These are phyloP conservation scores for Phialophora chinensis DNA, from an alignment of 2,329 filamentous ascomycete genomes.

Conservation along the genomic window DNA sequence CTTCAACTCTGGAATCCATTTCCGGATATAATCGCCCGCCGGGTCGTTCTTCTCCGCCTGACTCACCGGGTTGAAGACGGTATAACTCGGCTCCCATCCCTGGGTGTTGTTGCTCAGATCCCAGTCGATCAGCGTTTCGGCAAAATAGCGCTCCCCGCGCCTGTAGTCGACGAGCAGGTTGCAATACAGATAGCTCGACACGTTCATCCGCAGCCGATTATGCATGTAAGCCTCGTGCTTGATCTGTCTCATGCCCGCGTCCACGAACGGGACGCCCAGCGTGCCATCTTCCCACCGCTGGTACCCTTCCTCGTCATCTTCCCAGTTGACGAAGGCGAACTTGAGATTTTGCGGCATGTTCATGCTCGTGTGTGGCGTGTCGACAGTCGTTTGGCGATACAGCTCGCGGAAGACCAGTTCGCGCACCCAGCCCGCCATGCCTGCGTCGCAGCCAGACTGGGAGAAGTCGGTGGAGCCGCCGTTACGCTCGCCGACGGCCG, in stretches of 20 bases:
- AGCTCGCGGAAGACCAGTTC: conserved; percentile 60
- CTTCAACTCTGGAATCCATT: conserved; percentile 74
- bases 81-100: conserved; percentile 59
- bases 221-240: conserved; percentile 59
- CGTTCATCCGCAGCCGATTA: conserved; percentile 59
- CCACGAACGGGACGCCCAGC: conserved; percentile 58
- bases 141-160: conserved; percentile 58
- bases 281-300: conserved; percentile 56
- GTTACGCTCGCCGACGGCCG: conserved; percentile 51
- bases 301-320: conserved; percentile 58
- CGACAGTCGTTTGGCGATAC: conserved; percentile 56
- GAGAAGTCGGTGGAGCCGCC: conserved; percentile 52
- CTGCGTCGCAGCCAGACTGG: conserved; percentile 45
- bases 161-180: conserved; percentile 59
- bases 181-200: conserved; percentile 54
- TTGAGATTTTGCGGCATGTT: conserved; percentile 59
- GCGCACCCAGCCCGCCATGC: conserved; percentile 55
- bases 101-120: conserved; percentile 58
- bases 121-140: conserved; percentile 52
- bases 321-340: conserved; percentile 59
- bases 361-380: conserved; percentile 57
- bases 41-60: conserved; percentile 82
- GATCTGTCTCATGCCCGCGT: conserved; percentile 60
- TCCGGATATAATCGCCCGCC: conserved; percentile 71
- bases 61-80: conserved; percentile 75